These are phyloP conservation scores for Beauveria medogensis DNA, from an alignment of 2,329 filamentous ascomycete genomes.

Conservation along the genomic window DNA sequence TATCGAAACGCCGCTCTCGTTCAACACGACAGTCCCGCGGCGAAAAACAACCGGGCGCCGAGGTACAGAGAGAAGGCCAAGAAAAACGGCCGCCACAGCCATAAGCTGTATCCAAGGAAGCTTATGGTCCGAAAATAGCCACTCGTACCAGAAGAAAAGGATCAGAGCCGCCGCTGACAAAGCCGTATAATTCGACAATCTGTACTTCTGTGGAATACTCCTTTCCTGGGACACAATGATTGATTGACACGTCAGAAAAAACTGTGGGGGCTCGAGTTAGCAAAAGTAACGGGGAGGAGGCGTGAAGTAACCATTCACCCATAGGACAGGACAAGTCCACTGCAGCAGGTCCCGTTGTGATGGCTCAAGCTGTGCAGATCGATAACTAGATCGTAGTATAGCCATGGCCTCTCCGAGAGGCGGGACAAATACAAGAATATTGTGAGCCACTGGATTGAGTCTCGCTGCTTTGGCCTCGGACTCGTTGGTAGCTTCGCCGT, in stretches of 20 bases:
- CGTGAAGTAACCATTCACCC: background rate
- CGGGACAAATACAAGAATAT: background rate
- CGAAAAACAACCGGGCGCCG: background rate
- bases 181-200: background rate
- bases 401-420: background rate
- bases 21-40: background rate
- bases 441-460: background rate
- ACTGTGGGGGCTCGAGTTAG: background rate
- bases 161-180: background rate
- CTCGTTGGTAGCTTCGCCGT: background rate
- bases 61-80: background rate
- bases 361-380: background rate
- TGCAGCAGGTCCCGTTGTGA: background rate
- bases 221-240: background rate
- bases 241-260: background rate
- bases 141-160: background rate
- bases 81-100: background rate
- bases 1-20: conserved; percentile 2
- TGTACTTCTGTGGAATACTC: background rate
- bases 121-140: background rate
- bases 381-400: background rate
- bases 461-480: background rate
- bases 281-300: too few relatives aligned
- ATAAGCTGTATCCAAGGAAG: background rate
- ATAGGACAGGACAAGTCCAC: conserved; percentile 2